Evolutionary conservation across 768 basidiomycete genomes (phyloP).

Genomic region (Scleroderma bovista): DNA sequence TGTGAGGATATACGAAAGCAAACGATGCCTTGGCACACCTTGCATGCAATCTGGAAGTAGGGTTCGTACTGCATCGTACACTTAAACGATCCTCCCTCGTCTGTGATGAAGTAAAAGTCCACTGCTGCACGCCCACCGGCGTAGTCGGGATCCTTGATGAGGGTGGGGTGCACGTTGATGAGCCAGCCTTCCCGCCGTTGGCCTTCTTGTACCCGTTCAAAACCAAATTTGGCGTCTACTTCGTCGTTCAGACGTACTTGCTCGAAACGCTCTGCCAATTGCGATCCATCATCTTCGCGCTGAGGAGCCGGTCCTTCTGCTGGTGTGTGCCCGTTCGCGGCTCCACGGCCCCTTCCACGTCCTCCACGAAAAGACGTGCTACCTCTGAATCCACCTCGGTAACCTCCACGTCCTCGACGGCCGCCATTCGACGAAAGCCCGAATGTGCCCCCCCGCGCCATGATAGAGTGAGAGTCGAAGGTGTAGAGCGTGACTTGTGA

Average conservation of each 20-base stretch:
- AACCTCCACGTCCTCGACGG: slow-evolving; percentile 39
- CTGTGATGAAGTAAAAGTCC: slow-evolving; percentile 96
- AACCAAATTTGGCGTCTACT: slow-evolving; percentile 92
- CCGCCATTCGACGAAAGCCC: slow-evolving; percentile 47
- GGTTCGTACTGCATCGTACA: slow-evolving; percentile 90
- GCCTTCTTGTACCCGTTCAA: slow-evolving; percentile 76
- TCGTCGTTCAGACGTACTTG: slow-evolving; percentile 71
- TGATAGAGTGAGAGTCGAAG: slow-evolving; percentile 6
- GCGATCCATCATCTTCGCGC: slow-evolving; percentile 88
- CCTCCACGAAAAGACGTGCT: slow-evolving; percentile 40
- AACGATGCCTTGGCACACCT: slow-evolving; percentile 46
- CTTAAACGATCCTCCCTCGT: slow-evolving; percentile 96
- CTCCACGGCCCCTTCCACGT: slow-evolving; percentile 38
- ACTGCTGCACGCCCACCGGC: slow-evolving; percentile 85
- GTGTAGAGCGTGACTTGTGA: slow-evolving; percentile 11
- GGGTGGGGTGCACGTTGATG: slow-evolving; percentile 98
- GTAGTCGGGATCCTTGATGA: slow-evolving; percentile 82
- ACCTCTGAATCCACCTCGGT: slow-evolving; percentile 31
- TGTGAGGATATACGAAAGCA: slow-evolving; percentile 4
- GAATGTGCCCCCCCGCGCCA: slow-evolving; percentile 48
- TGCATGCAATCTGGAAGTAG: slow-evolving; percentile 90
- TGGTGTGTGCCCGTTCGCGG: slow-evolving; percentile 25
- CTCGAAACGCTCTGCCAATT: slow-evolving; percentile 83
- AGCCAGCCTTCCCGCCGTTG: slow-evolving; percentile 82
- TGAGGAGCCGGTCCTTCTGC: slow-evolving; percentile 49